phyloP scores from a whole-genome alignment of 345 rosid species.

The Eucalyptus decipiens region DNA sequence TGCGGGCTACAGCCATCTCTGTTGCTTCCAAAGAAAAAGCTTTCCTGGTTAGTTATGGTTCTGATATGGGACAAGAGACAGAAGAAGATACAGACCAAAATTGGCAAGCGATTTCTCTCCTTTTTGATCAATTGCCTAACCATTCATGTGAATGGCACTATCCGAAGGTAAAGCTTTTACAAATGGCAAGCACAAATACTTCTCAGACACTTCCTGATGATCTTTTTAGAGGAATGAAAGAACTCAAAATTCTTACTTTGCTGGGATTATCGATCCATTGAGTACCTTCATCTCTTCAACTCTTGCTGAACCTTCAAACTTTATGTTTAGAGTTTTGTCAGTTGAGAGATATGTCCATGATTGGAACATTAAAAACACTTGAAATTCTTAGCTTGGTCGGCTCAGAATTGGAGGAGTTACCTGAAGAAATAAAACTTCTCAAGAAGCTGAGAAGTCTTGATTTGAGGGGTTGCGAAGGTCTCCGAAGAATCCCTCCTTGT shows the following conservation, averaged over 20 bases:
- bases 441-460: neutral
- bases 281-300: neutral
- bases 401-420: neutral
- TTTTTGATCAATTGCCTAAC: neutral
- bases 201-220: neutral
- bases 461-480: neutral
- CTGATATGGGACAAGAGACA: neutral
- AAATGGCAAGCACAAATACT: neutral
- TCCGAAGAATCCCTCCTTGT: neutral
- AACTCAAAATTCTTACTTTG: neutral
- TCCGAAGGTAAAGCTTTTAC: neutral
- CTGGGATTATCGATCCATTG: neutral
- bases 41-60: neutral
- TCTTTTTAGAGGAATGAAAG: neutral
- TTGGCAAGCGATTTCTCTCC: neutral
- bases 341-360: neutral
- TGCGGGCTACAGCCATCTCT: neutral
- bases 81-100: neutral
- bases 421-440: neutral
- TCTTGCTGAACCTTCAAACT: neutral
- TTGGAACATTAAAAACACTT: neutral
- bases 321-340: neutral
- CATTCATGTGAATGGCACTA: rapidly evolving
- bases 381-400: neutral
- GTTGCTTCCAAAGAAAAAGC: neutral